A percentile compares a stretch with the other conserved stretches of the same genome.
Evolutionary conservation across 495 filamentous ascomycete genomes (phyloP).

Genomic region (Penicillium egyptiacum): DNA sequence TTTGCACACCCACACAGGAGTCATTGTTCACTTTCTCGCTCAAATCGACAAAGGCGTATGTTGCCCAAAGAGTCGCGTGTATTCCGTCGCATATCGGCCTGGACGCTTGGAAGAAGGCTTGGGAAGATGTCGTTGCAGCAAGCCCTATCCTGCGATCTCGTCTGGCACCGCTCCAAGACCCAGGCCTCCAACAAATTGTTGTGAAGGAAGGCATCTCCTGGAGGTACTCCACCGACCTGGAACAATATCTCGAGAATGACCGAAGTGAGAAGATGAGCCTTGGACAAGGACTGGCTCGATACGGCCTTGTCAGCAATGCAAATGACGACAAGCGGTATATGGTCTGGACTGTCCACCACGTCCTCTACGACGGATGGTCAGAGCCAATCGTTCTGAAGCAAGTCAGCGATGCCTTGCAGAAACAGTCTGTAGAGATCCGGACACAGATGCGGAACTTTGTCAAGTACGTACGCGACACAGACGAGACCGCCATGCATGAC

Average conservation of each 20-base stretch:
- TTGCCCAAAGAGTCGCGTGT: conserved; percentile 51
- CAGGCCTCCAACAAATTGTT: conserved; percentile 60
- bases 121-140: conserved; percentile 44
- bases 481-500: conserved; percentile 35
- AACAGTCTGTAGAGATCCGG: conserved; percentile 18
- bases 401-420: conserved; percentile 43
- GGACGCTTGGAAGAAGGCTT: conserved; percentile 49
- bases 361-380: conserved; percentile 69
- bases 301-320: conserved; percentile 47
- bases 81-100: conserved; percentile 39
- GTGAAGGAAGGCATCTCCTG: conserved; percentile 47
- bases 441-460: conserved; percentile 46
- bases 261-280: conserved; percentile 51
- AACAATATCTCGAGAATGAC: conserved; percentile 51
- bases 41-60: conserved; percentile 56
- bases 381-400: conserved; percentile 56
- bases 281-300: conserved; percentile 54
- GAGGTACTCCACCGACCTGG: conserved; percentile 41
- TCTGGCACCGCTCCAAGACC: conserved; percentile 53
- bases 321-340: conserved; percentile 44
- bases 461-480: conserved; percentile 37
- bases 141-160: conserved; percentile 59
- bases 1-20: conserved; percentile 65
- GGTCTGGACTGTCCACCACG: conserved; percentile 65
- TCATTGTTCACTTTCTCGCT: conserved; percentile 60